phyloP scores from a whole-genome alignment of 345 rosid species.

The Boechera stricta region DNA sequence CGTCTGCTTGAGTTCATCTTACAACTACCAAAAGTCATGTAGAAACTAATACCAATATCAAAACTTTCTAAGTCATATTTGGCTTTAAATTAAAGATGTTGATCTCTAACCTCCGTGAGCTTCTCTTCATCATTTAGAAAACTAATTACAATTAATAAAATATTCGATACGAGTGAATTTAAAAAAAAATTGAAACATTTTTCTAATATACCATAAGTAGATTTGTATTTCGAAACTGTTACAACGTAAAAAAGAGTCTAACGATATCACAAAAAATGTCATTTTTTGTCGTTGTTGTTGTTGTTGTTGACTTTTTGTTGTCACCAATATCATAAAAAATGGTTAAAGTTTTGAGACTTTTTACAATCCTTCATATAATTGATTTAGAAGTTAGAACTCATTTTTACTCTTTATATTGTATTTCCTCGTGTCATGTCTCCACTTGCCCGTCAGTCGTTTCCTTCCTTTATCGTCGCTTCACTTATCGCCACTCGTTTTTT shows the following conservation, averaged over 20 bases:
- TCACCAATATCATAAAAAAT: too few relatives aligned
- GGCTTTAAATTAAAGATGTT: not conserved
- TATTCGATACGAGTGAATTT: too few relatives aligned
- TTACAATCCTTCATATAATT: too few relatives aligned
- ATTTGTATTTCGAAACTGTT: not conserved
- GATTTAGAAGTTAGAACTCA: too few relatives aligned
- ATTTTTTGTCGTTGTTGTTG: too few relatives aligned
- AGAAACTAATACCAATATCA: conserved; percentile 2
- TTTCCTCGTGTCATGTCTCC: conserved; percentile 18
- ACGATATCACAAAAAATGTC: too few relatives aligned
- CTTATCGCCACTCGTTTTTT: conserved; percentile 12
- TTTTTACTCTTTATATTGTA: not conserved
- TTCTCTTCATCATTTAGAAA: too few relatives aligned
- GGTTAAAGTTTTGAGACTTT: too few relatives aligned
- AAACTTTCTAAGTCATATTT: not conserved
- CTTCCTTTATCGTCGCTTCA: not conserved
- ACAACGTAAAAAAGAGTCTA: not conserved
- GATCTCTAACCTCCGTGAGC: not conserved
- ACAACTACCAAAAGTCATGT: conserved; percentile 6
- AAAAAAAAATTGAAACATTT: not conserved
- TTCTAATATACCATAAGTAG: not conserved
- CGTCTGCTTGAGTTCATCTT: conserved; percentile 13
- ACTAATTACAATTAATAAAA: too few relatives aligned
- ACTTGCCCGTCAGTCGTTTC: conserved; percentile 20
- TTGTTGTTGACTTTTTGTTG: too few relatives aligned